Evolutionary conservation across 2,329 filamentous ascomycete species (phyloP), one percentile per base, ranked within the genome.

Genomic region (Curvularia verruculosa): DNA sequence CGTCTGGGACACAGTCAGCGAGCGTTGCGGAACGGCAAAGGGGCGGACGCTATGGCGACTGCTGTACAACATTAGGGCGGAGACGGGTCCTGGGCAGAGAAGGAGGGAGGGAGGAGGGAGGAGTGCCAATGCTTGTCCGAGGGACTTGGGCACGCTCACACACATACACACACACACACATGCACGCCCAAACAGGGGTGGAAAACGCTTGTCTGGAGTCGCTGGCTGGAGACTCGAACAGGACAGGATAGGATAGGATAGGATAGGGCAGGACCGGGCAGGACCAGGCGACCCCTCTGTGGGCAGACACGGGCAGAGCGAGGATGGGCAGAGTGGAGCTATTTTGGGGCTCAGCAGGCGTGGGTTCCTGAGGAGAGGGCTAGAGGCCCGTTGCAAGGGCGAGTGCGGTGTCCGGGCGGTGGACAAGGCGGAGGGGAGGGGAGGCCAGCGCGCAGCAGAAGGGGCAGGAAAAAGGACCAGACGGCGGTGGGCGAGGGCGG

Each of bases 51-150:
- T 64, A 64, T 65, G 67, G 62, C 70, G 63, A 65, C 57, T 71
- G 72, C 62, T 60, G 73, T 74, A 72, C 71, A 60, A 69, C 68
- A 70, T 72, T 68, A 68, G 48, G 61, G 61, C 65, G 68, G 65
- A 29, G 28, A 10, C 28, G 12, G 28, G n/a, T n/a, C n/a, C n/a
- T n/a, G n/a, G n/a, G n/a, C n/a, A n/a, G n/a, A n/a, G n/a, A n/a
- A n/a, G n/a, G n/a, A n/a, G n/a, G n/a, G n/a, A n/a, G n/a, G n/a
- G n/a, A 49, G 69, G 70, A 68, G 61, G 61, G 64, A 63, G 65
- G 63, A 63, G 26, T 45, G 24, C 43, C 43, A 45, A 45, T 45
- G 43, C 43, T 19, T 18, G 43, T 45, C 43, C 26, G 43, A 29
- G 43, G 26, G 52, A 75, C 73, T 69, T 66, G 74, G 71, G 66